A percentile compares a stretch with the other conserved stretches of the same genome.
These are phyloP conservation scores for Fermentozyma sake DNA, from an alignment of 1,139 yeast genomes.

Conservation along the genomic window DNA sequence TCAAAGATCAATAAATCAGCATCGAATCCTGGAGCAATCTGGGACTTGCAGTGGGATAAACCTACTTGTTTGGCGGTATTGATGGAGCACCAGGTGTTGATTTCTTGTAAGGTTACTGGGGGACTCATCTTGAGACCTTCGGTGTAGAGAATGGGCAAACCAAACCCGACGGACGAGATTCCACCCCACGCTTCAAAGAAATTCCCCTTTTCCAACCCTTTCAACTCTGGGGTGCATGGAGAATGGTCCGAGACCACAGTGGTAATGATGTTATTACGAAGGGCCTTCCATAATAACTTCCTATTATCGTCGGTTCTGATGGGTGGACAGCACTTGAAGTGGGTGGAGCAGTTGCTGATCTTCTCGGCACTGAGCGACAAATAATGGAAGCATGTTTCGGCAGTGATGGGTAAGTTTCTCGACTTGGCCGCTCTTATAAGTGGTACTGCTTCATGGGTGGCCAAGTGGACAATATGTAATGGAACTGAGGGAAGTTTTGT, in stretches of 20 bases:
- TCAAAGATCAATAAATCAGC: slow-evolving; percentile 87
- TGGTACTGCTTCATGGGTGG: slow-evolving; percentile 79
- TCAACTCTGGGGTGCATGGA: slow-evolving; percentile 90
- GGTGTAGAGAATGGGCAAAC: slow-evolving; percentile 75
- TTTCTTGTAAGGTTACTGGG: slow-evolving; percentile 54
- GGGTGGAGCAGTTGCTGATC: slow-evolving; percentile 72
- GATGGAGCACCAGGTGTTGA: slow-evolving; percentile 72
- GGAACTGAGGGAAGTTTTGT: slow-evolving; percentile 58
- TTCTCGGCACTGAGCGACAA: slow-evolving; percentile 71
- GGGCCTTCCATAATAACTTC: slow-evolving; percentile 70
- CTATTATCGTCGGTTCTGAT: slow-evolving; percentile 73
- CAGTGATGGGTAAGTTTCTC: slow-evolving; percentile 57
- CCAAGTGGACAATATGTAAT: slow-evolving; percentile 85
- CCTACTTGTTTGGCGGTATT: slow-evolving; percentile 89
- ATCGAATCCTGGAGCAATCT: slow-evolving; percentile 66
- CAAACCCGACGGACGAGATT: slow-evolving; percentile 89
- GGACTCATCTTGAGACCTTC: slow-evolving; percentile 57
- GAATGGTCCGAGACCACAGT: slow-evolving; percentile 94
- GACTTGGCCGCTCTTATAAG: slow-evolving; percentile 61
- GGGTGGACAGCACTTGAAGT: slow-evolving; percentile 93
- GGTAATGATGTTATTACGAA: slow-evolving; percentile 60
- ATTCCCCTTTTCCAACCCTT: slow-evolving; percentile 77
- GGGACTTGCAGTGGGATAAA: slow-evolving; percentile 66
- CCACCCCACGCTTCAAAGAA: slow-evolving; percentile 97
- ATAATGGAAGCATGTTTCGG: slow-evolving; percentile 94